Base-by-base conservation (phyloP, 1,284 basidiomycete genomes). In the Ganoderma sinense region DNA sequence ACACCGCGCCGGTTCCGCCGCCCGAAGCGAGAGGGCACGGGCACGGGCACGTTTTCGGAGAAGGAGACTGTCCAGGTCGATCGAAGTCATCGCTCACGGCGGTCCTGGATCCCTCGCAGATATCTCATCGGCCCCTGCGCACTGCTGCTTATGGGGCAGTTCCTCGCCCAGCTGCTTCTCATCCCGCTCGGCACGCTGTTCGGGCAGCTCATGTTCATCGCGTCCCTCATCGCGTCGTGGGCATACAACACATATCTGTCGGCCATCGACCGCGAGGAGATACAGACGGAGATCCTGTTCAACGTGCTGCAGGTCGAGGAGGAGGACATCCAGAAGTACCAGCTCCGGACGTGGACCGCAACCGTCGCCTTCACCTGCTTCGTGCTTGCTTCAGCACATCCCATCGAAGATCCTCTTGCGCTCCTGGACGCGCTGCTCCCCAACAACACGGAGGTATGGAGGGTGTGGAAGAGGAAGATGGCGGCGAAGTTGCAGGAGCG, bases 181-280 rank as follows among this genome's bases (percentile, higher is more conserved):
- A 64, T 72, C 20, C 71, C 71, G 3, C 66, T 66, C 16, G 64
- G 63, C 8, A 45, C 61, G 4, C 56, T 73, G 13, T 69, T 63
- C 39, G 71, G 71, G 2, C 71, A 70, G 23, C 41, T 73, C 51
- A 36, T 69, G 39, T 73, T 73, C 69, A 62, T 73, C n/a, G 59
- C 51, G 11, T 64, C 69, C 16, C 65, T 73, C 43, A 26, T 48
- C 23, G 64, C 18, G n/a, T 70, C 71, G 3, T 73, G 71, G 69
- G 26, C 14, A 11, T 73, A 73, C 55, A 73, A 65, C 59, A 65
- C 67, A 20, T 70, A 67, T 29, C 67, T 73, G 10, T 70, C 71
- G 14, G 65, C 69, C 10, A 18, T 70, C 20, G 71, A 73, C 43
- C 33, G 64, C 20, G 65, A 68, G 33, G 60, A 53, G 20, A 66